Conservation (phyloP, 495 filamentous ascomycete species). For the Penicillium bialowiezense region DNA sequence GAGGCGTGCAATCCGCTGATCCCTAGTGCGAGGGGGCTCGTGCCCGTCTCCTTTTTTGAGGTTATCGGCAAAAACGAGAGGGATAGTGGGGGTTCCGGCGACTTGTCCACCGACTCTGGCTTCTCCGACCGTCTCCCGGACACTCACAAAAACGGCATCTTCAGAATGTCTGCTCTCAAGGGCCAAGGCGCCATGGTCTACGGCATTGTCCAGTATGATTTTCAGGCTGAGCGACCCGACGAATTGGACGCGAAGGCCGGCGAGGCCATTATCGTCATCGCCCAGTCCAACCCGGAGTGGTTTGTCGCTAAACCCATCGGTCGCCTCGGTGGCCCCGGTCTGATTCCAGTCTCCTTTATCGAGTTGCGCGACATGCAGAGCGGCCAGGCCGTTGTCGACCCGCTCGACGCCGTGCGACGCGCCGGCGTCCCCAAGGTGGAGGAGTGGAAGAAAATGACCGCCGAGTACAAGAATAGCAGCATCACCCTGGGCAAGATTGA, state of each 20-base stretch:
- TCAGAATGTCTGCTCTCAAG: slow-evolving; percentile 58
- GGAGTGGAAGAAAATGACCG: slow-evolving; percentile 99
- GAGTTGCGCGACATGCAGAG: slow-evolving; percentile 94
- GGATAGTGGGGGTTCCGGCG: slow-evolving; percentile 69
- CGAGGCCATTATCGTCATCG: slow-evolving; percentile 96
- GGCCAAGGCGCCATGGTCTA: slow-evolving; percentile 84
- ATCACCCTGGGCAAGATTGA: slow-evolving; percentile 93
- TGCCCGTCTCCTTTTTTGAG: slow-evolving; percentile 92
- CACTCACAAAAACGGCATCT: slow-evolving; percentile 34
- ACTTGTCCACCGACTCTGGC: slow-evolving; percentile 70
- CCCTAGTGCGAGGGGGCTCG: slow-evolving; percentile 82
- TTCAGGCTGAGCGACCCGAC: slow-evolving; percentile 89
- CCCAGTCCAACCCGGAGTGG: slow-evolving; percentile 99
- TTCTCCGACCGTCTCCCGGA: slow-evolving; percentile 62
- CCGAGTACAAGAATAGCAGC: slow-evolving; percentile 98
- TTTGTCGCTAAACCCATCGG: slow-evolving; percentile 99
- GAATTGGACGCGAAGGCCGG: slow-evolving; percentile 93
- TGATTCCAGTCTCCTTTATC: slow-evolving; percentile 96
- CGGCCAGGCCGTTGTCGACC: slow-evolving; percentile 75
- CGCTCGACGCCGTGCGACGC: slow-evolving; percentile 78
- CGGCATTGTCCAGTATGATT: slow-evolving; percentile 95
- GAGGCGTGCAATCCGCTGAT: slow-evolving; percentile 96
- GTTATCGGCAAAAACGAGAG: slow-evolving; percentile 85
- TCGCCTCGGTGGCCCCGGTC: slow-evolving; percentile 84
- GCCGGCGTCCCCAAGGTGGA: slow-evolving; percentile 97